Percentiles rank a stretch among this genome's conserved stretches.
Evolutionary conservation across 495 filamentous ascomycete species (phyloP).

Genomic region (Aspergillus bridgeri): DNA sequence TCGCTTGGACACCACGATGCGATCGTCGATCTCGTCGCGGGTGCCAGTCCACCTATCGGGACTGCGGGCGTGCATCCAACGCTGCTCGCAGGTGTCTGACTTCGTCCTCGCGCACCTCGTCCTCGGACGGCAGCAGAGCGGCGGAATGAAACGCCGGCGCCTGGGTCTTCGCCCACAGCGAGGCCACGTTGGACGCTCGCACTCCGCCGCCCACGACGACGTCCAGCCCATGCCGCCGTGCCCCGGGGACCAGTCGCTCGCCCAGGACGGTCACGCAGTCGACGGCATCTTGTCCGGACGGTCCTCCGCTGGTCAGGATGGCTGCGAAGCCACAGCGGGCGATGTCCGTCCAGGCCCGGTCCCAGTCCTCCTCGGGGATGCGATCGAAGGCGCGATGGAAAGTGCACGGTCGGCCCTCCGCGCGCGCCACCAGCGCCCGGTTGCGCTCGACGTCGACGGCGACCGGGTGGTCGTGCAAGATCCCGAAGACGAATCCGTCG

Average conservation of each 20-base stretch:
- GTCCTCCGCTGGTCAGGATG: constrained; percentile 48
- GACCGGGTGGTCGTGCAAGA: constrained; percentile 21
- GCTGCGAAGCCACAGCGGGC: constrained; percentile 40
- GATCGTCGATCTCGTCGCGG: constrained; percentile 2
- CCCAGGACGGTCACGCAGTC: constrained; percentile 19
- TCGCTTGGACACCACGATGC: constrained; percentile 19
- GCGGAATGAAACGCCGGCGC: constrained; percentile 39
- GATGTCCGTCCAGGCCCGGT: constrained; percentile 29
- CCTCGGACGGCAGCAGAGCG: constrained; percentile 21
- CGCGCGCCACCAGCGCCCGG: constrained; percentile 35
- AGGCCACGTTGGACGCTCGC: constrained; percentile 31
- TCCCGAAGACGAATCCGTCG: constrained; percentile 51
- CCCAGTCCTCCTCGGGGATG: constrained; percentile 26
- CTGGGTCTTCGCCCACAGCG: constrained; percentile 23
- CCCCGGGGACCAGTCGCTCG: neutral
- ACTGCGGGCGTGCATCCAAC: neutral
- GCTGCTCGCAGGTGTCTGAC: neutral
- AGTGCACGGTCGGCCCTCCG: constrained; percentile 44
- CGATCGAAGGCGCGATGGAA: constrained; percentile 54
- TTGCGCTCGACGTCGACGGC: constrained; percentile 36
- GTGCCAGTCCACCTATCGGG: neutral
- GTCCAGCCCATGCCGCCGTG: neutral
- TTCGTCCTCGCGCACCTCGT: neutral
- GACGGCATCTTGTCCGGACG: constrained; percentile 16
- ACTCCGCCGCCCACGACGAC: constrained; percentile 43